Conservation (phyloP, 805 yeast species). For the Barnettozyma pratensis region DNA sequence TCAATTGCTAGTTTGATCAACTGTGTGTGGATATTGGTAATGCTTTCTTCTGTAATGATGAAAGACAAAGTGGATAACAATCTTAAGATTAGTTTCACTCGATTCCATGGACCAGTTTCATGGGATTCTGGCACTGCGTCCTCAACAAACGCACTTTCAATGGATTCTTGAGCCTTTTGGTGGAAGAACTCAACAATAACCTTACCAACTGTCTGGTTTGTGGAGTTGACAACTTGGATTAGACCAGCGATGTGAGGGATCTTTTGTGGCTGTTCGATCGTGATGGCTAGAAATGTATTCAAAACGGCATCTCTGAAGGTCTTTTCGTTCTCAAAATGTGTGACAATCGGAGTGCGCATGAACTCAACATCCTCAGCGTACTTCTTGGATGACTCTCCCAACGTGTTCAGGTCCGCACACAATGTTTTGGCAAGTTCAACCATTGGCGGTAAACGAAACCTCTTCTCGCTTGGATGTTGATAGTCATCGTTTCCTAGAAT, state of each 20-base stretch:
- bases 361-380: slow-evolving; percentile 61
- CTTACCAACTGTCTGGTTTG: slow-evolving; percentile 61
- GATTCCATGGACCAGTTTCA: slow-evolving; percentile 59
- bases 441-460: slow-evolving; percentile 36
- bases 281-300: slow-evolving; percentile 60
- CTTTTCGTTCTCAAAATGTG: slow-evolving; percentile 59
- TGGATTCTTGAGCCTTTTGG: slow-evolving; percentile 50
- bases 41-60: slow-evolving; percentile 47
- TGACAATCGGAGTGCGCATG: slow-evolving; percentile 60
- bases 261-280: slow-evolving; percentile 89
- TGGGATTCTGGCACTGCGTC: slow-evolving; percentile 26
- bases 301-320: slow-evolving; percentile 54
- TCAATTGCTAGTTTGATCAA: slow-evolving; percentile 52
- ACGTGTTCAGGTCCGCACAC: slow-evolving; percentile 46
- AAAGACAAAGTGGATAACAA: slow-evolving; percentile 64
- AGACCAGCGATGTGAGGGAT: slow-evolving; percentile 65
- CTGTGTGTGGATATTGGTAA: slow-evolving; percentile 44
- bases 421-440: slow-evolving; percentile 42
- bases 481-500: slow-evolving; percentile 20
- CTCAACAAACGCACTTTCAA: slow-evolving; percentile 33
- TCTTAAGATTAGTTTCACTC: slow-evolving; percentile 64
- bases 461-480: slow-evolving; percentile 21
- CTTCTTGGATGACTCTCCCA: slow-evolving; percentile 48
- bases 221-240: slow-evolving; percentile 59
- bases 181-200: slow-evolving; percentile 67